A percentile compares a stretch with the other conserved stretches of the same genome.
These are phyloP conservation scores for Haplographium delicatum DNA, from an alignment of 495 filamentous ascomycete genomes.

Conservation along the genomic window DNA sequence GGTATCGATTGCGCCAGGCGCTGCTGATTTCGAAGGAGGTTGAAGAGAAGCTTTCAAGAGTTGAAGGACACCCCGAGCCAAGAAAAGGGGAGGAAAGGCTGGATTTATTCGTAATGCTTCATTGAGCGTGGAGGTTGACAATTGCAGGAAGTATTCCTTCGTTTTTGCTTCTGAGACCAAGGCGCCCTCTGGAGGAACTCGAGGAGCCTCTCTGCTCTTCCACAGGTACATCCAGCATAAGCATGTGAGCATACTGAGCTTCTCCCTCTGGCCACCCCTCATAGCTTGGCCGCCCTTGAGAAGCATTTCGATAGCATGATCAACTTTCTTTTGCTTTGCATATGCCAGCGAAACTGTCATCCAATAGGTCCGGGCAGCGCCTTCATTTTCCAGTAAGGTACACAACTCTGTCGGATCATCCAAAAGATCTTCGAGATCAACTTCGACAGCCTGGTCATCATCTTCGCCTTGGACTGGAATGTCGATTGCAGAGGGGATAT, in stretches of 20 bases:
- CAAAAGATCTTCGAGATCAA: slow-evolving; percentile 80
- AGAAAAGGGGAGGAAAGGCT: slow-evolving; percentile 76
- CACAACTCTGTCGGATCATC: slow-evolving; percentile 97
- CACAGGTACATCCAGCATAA: slow-evolving; percentile 89
- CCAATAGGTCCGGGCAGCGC: slow-evolving; percentile 83
- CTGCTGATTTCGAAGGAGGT: slow-evolving; percentile 60
- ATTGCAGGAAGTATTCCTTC: slow-evolving; percentile 87
- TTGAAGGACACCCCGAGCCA: slow-evolving; percentile 87
- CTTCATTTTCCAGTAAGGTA: slow-evolving; percentile 86
- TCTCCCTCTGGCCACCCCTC: slow-evolving; percentile 71
- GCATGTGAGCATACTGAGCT: slow-evolving; percentile 74
- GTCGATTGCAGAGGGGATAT: slow-evolving; percentile 84
- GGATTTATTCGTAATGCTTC: slow-evolving; percentile 93
- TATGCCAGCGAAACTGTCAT: slow-evolving; percentile 96
- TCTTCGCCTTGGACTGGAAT: slow-evolving; percentile 78
- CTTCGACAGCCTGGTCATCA: slow-evolving; percentile 81
- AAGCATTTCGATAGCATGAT: slow-evolving; percentile 92
- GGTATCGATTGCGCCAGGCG: slow-evolving; percentile 57
- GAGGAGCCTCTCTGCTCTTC: slow-evolving; percentile 88
- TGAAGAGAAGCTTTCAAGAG: slow-evolving; percentile 84
- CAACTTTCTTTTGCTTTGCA: slow-evolving; percentile 86
- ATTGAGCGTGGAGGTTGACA: slow-evolving; percentile 85
- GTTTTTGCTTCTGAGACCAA: slow-evolving; percentile 66
- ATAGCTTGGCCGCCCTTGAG: slow-evolving; percentile 74
- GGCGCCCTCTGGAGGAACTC: slow-evolving; percentile 56